Evolutionary conservation across 2,329 filamentous ascomycete genomes (phyloP).

Genomic region (Cladobotryum protrusum): DNA sequence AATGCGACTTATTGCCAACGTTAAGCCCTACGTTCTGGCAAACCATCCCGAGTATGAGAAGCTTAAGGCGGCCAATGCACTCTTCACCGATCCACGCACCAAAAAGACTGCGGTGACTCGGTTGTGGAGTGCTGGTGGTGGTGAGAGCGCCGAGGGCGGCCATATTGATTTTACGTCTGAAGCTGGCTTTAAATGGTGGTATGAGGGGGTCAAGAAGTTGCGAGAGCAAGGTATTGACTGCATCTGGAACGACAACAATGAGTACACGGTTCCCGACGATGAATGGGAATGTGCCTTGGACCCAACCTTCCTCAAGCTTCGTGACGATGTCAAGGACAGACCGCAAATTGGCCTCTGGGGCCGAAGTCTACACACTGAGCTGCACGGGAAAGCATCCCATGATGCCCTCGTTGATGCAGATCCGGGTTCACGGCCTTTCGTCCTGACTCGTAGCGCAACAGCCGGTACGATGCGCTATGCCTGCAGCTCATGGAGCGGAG

Average conservation of each 20-base stretch:
- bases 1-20: slow-evolving; percentile 63
- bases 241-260: slow-evolving; percentile 78
- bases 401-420: slow-evolving; percentile 56
- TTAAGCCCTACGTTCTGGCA: slow-evolving; percentile 65
- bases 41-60: slow-evolving; percentile 62
- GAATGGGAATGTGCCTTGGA: slow-evolving; percentile 58
- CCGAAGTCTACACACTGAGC: slow-evolving; percentile 60
- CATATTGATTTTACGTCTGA: slow-evolving; percentile 69
- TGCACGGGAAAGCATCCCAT: slow-evolving; percentile 65
- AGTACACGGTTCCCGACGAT: slow-evolving; percentile 62
- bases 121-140: slow-evolving; percentile 67
- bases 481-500: slow-evolving; percentile 67
- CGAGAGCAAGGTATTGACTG: slow-evolving; percentile 60
- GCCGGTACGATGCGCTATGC: slow-evolving; percentile 64
- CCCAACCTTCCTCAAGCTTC: slow-evolving; percentile 27
- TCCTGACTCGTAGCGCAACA: slow-evolving; percentile 65
- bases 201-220: slow-evolving; percentile 56
- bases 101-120: slow-evolving; percentile 49
- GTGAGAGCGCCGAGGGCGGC: slow-evolving; percentile 61
- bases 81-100: slow-evolving; percentile 57
- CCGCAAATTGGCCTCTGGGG: slow-evolving; percentile 63
- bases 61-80: slow-evolving; percentile 50
- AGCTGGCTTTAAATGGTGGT: slow-evolving; percentile 66
- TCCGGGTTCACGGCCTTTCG: slow-evolving; percentile 57
- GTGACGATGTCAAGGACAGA: slow-evolving; percentile 29